Evolutionary conservation across 116 monocot genomes (phyloP), one percentile per base, ranked within the genome.

Genomic region (Phalaenopsis hybrid): DNA sequence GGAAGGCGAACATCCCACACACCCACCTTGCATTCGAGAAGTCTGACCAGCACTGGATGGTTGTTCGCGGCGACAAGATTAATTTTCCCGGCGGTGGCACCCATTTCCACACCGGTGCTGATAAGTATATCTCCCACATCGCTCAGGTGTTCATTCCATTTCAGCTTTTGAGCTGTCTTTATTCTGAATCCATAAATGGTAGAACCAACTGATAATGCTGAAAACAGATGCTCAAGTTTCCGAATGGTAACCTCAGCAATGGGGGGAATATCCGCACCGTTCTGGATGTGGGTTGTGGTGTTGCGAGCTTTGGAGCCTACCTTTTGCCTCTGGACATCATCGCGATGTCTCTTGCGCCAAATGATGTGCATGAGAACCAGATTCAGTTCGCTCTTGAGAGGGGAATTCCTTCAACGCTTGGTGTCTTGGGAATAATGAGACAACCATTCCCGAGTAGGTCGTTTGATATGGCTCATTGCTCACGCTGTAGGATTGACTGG

Each of bases 331-430:
- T 79, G 17, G 76, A 92, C 81, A 90, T 94, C 45, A 84, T 94
- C 41, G 85, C 97, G 15, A 88, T 97, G 92, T 97, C 97, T 5
- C 82, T 97, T 16, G 97, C 97, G 3, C 97, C 94, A 8, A 94
- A 97, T 75, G 97, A 97, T 84, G 97, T 94, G 17, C 97, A 97
- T 79, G 84, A 94, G 80, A 97, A 97, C 87, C 96, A 97, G 83
- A 94, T 97, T 31, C 96, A 97, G 81, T 94, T 97, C 83, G 94
- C 97, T 34, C 87, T 97, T 16, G 97, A 97, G 84, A 88, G 94
- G 86, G 96, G 96, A 59, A 90, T 96, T 28, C 94, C 94, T 1
- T 89, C 96, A 0, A 84, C 86, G 0, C 94, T 96, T 57, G 96
- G 94, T 73, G 94, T 96, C 8, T 25, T 96, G 63, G 96, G 96